A percentile compares a stretch with the other conserved stretches of the same genome.
These are phyloP conservation scores for Psidium friedrichsthalianum DNA, from an alignment of 345 rosid species.

Conservation along the genomic window DNA sequence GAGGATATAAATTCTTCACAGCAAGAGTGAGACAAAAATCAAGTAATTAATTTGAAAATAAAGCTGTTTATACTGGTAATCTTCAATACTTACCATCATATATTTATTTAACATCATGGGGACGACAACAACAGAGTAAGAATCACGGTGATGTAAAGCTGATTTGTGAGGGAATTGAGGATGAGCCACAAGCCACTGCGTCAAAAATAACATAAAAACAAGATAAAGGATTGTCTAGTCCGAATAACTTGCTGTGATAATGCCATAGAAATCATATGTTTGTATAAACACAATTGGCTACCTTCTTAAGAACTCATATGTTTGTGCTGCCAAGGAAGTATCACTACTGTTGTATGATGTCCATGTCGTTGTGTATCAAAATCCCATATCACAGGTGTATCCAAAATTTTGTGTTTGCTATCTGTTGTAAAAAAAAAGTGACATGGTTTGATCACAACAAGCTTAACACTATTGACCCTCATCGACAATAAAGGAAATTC, in stretches of 20 bases:
- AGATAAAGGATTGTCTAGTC: neutral
- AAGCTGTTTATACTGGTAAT: too few relatives aligned
- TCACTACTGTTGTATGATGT: neutral
- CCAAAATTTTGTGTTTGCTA: conserved; percentile 22
- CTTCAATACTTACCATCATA: conserved; percentile 3
- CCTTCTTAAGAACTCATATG: conserved; percentile 17
- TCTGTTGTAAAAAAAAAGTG: neutral
- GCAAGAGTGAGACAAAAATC: neutral
- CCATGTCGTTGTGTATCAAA: conserved; percentile 19
- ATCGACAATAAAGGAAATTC: neutral
- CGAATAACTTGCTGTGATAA: neutral
- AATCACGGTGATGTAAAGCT: conserved; percentile 22
- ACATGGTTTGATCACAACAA: neutral
- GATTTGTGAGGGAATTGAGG: conserved; percentile 12
- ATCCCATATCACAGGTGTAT: conserved; percentile 26
- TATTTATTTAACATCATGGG: conserved; percentile 9
- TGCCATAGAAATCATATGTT: neutral
- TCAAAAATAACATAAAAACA: too few relatives aligned
- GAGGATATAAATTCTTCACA: neutral
- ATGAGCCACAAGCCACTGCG: conserved; percentile 24
- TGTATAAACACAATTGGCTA: neutral
- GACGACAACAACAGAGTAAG: conserved; percentile 12
- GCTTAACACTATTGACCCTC: neutral
- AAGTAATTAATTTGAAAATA: too few relatives aligned
- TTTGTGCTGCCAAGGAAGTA: neutral